Percentiles rank a stretch among this genome's conserved stretches.
phyloP scores from a whole-genome alignment of 2,329 filamentous ascomycete genomes.

The Aaosphaeria pasadenensis region DNA sequence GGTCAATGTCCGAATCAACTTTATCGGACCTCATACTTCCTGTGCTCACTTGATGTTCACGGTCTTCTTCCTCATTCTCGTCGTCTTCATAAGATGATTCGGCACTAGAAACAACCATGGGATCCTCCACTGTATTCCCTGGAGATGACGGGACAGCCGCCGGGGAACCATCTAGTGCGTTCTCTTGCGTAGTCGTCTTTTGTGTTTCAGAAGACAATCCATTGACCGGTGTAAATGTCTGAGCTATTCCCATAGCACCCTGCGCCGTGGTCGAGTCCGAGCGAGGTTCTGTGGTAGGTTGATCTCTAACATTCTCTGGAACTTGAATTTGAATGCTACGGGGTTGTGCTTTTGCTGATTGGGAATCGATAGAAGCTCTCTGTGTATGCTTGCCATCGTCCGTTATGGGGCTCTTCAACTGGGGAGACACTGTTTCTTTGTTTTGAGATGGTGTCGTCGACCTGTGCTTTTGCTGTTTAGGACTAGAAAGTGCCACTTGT shows the following conservation, averaged over 20 bases:
- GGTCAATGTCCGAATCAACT: slow-evolving; percentile 2
- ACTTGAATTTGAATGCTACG: too few relatives aligned
- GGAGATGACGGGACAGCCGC: not conserved
- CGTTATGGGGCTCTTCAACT: too few relatives aligned
- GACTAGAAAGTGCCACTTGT: too few relatives aligned
- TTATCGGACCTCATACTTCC: not conserved
- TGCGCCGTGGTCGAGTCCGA: not conserved
- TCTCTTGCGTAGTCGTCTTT: not conserved
- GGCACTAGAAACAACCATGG: slow-evolving; percentile 7
- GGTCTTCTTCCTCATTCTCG: too few relatives aligned
- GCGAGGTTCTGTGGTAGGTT: not conserved
- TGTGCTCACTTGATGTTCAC: too few relatives aligned
- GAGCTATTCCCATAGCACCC: not conserved
- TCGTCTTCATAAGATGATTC: slow-evolving; percentile 3
- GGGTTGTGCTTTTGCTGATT: too few relatives aligned
- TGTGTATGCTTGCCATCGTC: too few relatives aligned
- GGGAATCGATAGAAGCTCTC: too few relatives aligned
- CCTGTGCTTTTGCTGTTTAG: too few relatives aligned
- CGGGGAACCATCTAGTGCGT: not conserved
- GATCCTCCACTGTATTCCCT: not conserved
- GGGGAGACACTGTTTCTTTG: too few relatives aligned
- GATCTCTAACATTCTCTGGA: not conserved
- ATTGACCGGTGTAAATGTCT: not conserved
- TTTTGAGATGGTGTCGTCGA: too few relatives aligned
- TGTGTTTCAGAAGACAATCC: not conserved